Base-by-base conservation (phyloP, 2,329 filamentous ascomycete genomes). In the Aureobasidium mangrovei region DNA sequence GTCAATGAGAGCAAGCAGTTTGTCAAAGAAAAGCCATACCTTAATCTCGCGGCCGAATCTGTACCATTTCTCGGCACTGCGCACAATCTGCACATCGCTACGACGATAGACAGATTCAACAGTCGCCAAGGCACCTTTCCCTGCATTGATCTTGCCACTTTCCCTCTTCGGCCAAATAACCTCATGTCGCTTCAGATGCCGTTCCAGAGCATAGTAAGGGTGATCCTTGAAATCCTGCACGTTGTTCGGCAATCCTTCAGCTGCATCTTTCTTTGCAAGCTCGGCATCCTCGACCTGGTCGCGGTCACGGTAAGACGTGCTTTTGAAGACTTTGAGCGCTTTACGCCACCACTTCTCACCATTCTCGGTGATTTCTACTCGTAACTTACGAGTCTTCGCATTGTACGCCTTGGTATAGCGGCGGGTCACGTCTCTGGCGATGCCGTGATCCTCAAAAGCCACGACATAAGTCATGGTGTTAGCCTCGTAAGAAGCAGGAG, bases 21-120 rank as follows among this genome's bases (percentile, higher is more conserved):
- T 31, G 7, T 5, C 10, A 9, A 7, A 52, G 18, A 9, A 4
- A n/a, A 28, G 10, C 61, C 60, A 42, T 48, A 81, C 71, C 60
- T 82, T 88, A 6, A 98, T 81, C 59, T 90, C 84, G 28, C 89
- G 79, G 0, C 93, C 93, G 57, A 91, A 71, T 2, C 91, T 83
- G 68, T 93, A 96, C 94, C 93, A 98, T 59, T 86, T 89, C 60
- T 95, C 89, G 3, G 82, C 83, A 58, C 83, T 94, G 58, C 84
- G 81, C 1, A 89, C 89, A 4, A 82, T 64, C 51, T 88, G 83
- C 0, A 98, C 88, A 65, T 97, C 88, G 45, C 77, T 78, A 3
- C 93, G 80, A 27, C 91, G 82, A 66, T 88, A 98, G 0, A 98
- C 84, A 49, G 81, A 80, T 66, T 95, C 91, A 58, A 91, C 72